These are phyloP conservation scores for Ascocoryne sarcoides DNA, from an alignment of 2,329 filamentous ascomycete genomes.

Conservation along the genomic window DNA sequence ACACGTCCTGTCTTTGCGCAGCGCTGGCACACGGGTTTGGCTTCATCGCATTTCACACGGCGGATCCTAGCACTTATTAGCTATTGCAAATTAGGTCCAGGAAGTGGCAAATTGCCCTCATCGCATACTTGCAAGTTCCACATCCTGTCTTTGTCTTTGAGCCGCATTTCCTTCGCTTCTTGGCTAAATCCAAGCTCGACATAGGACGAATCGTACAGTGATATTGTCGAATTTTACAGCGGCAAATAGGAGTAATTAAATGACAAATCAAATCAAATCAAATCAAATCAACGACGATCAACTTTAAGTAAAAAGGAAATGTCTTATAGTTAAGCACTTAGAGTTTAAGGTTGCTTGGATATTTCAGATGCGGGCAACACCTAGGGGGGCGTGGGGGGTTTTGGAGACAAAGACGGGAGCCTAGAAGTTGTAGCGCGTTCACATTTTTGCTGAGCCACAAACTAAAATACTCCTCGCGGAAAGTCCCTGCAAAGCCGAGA, in stretches of 20 bases:
- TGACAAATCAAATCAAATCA: background rate
- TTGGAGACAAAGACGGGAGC: no score
- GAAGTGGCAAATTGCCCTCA: background rate
- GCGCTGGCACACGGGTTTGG: slow-evolving; percentile 8
- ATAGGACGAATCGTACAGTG: no score
- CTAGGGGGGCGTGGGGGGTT: no score
- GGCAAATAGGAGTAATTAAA: background rate
- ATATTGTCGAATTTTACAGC: background rate
- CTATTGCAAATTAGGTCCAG: slow-evolving; percentile 4
- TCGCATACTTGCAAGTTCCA: slow-evolving; percentile 11
- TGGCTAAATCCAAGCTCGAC: background rate
- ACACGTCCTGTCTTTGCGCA: slow-evolving; percentile 3
- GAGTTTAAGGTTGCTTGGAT: background rate
- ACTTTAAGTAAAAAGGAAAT: background rate
- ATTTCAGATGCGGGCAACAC: background rate
- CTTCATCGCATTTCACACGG: slow-evolving; percentile 14
- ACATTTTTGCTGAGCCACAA: background rate
- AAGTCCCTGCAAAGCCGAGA: no score
- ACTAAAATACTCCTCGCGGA: no score
- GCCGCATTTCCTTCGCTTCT: slow-evolving; percentile 3
- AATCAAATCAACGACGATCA: background rate
- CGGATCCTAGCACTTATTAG: slow-evolving; percentile 5
- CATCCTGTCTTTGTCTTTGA: slow-evolving; percentile 12
- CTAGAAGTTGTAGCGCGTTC: background rate
- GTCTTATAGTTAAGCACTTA: background rate